Base-by-base conservation (phyloP, 2,329 filamentous ascomycete genomes). In the Cercospora sp. region DNA sequence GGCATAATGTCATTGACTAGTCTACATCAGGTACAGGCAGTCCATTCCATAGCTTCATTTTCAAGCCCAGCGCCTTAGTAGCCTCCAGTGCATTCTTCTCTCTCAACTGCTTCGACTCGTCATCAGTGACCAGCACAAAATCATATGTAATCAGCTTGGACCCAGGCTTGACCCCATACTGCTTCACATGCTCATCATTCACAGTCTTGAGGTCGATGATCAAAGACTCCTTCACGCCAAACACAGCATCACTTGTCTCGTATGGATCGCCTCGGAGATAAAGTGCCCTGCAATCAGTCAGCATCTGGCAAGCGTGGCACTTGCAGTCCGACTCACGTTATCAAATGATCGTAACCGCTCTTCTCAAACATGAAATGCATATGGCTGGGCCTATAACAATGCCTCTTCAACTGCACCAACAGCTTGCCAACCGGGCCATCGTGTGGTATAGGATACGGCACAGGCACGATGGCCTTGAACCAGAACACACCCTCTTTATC, bases 331-430 rank as follows among this genome's bases (percentile, higher is more conserved):
- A 88, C 89, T 71, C 83, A 94, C 91, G 92, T 96, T 76, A 95
- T 90, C 74, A 97, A 80, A 77, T 90, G 87, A 82, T 97, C 92
- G 81, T 87, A 93, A 0, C 91, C 91, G 37, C 84, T 79, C 82
- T 92, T 93, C 77, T 90, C 88, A 81, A 97, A 93, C 91, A 96
- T 95, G 75, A 95, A 95, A 79, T 95, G 92, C 84, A 94, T 87
- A 79, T 95, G 92, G 21, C 89, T 87, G 1, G 92, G 92, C 63
- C 92, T 82, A 82, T 88, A 94, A 66, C 88, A 88, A 81, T 95
- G 92, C n/a, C 92, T 83, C n/a, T 86, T 84, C 74, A 95, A 77
- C 74, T 81, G 79, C 77, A 82, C 81, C 74, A 95, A 80, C 72
- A 95, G 77, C 79, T 88, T 87, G 0, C 92, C 93, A 0, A 97